phyloP scores from a whole-genome alignment of 192 early-diverging fungal species.

The Allomyces macrogynus region DNA sequence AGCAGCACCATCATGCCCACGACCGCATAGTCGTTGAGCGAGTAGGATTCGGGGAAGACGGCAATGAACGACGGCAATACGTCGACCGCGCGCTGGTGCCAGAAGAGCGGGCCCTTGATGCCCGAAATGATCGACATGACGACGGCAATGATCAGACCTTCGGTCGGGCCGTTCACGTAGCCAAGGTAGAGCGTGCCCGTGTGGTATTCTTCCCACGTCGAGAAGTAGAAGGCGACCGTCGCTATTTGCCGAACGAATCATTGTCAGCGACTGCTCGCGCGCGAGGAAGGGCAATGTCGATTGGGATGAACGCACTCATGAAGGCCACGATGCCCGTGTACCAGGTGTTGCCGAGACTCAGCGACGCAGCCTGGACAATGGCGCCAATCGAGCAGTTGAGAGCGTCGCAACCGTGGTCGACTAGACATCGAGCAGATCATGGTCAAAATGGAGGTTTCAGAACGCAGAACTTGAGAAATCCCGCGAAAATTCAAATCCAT shows the following conservation, averaged over 20 bases:
- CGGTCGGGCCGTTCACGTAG: slow-evolving; percentile 67
- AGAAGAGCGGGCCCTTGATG: slow-evolving; percentile 3
- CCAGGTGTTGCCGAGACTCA: slow-evolving; percentile 51
- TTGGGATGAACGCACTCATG: background rate
- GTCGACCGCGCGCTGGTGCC: background rate
- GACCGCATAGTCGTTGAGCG: slow-evolving; percentile 14
- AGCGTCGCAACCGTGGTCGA: slow-evolving; percentile 74
- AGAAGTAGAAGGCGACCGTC: slow-evolving; percentile 58
- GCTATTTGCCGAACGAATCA: slow-evolving; percentile 17
- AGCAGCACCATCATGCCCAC: slow-evolving; percentile 15
- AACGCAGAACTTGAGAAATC: too few relatives aligned
- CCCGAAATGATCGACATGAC: slow-evolving; percentile 50
- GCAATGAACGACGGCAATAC: slow-evolving; percentile 13
- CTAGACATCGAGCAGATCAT: background rate
- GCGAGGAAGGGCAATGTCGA: too few relatives aligned
- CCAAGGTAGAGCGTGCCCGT: slow-evolving; percentile 68
- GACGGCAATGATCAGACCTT: slow-evolving; percentile 54
- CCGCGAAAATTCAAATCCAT: background rate
- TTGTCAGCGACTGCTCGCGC: too few relatives aligned
- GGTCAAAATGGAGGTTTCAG: too few relatives aligned
- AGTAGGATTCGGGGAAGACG: slow-evolving; percentile 18
- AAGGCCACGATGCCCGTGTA: slow-evolving; percentile 19
- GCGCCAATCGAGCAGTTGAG: slow-evolving; percentile 60
- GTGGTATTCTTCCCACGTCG: slow-evolving; percentile 80
- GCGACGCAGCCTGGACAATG: slow-evolving; percentile 48